Evolutionary conservation across 1,284 basidiomycete species (phyloP).

Genomic region (Gomphus bonarii): DNA sequence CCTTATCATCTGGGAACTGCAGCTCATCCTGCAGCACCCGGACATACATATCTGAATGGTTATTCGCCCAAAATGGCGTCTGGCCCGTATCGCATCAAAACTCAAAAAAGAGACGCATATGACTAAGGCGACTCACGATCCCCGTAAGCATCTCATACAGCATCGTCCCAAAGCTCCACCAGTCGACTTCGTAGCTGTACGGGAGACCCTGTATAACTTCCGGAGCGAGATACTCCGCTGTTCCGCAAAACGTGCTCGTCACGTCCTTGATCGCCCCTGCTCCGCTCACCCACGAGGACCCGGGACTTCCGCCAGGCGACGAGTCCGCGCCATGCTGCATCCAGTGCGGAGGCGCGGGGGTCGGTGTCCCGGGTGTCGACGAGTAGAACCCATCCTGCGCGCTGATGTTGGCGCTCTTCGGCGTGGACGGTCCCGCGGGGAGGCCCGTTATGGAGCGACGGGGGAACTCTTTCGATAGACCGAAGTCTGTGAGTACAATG

Average conservation of each 20-base stretch:
- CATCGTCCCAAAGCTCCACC: constrained; percentile 98
- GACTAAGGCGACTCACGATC: constrained; percentile 46
- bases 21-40: constrained; percentile 82
- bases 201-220: constrained; percentile 88
- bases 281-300: constrained; percentile 17
- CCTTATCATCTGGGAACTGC: constrained; percentile 80
- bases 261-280: constrained; percentile 31
- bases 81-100: constrained; percentile 20
- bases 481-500: constrained; percentile 94
- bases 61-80: constrained; percentile 92
- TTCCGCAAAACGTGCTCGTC: constrained; percentile 82
- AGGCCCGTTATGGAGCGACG: constrained; percentile 29
- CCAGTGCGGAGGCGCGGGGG: constrained; percentile 51
- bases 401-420: constrained; percentile 32
- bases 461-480: constrained; percentile 81
- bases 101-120: neutral
- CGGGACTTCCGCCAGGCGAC: constrained; percentile 44
- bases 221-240: constrained; percentile 89
- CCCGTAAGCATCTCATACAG: constrained; percentile 91
- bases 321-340: constrained; percentile 46
- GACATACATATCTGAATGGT: constrained; percentile 92
- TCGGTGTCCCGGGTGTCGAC: constrained; percentile 28
- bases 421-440: constrained; percentile 42
- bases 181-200: constrained; percentile 93
- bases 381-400: constrained; percentile 36